Evolutionary conservation across 345 rosid genomes (phyloP).

Genomic region (Dipteronia sinensis): DNA sequence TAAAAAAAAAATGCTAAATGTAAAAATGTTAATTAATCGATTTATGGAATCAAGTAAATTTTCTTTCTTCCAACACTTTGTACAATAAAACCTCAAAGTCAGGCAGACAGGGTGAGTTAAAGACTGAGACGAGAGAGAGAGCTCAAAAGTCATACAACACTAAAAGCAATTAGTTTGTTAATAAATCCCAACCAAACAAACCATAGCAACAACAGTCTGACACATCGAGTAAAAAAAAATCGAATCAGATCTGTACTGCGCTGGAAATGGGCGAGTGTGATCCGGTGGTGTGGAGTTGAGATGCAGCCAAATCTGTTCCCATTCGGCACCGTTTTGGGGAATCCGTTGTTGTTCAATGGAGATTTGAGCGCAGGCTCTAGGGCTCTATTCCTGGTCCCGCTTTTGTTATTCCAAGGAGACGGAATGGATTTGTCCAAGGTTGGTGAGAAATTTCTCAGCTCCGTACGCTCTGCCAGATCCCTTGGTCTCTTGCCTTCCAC

Average conservation of each 20-base stretch:
- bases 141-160: not conserved
- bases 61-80: no score
- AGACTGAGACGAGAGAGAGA: not conserved
- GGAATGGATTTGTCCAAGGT: conserved; percentile 94
- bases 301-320: conserved; percentile 86
- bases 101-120: not conserved
- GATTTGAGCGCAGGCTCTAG: conserved; percentile 79
- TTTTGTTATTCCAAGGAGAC: conserved; percentile 74
- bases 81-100: not conserved
- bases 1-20: no score
- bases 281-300: conserved; percentile 41
- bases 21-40: no score
- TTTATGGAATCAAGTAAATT: no score
- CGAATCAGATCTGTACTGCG: not conserved
- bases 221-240: not conserved
- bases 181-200: not conserved
- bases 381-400: conserved; percentile 81
- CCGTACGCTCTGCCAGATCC: conserved; percentile 91
- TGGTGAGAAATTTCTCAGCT: conserved; percentile 88
- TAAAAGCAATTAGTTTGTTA: not conserved
- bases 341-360: conserved; percentile 65
- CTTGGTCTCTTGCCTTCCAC: conserved; percentile 79
- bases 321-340: conserved; percentile 58
- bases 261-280: conserved; percentile 16
- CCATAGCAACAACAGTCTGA: not conserved